A percentile compares a stretch with the other conserved stretches of the same genome.
Conservation (phyloP, 2,329 filamentous ascomycete species). For the Drechslera avenae region DNA sequence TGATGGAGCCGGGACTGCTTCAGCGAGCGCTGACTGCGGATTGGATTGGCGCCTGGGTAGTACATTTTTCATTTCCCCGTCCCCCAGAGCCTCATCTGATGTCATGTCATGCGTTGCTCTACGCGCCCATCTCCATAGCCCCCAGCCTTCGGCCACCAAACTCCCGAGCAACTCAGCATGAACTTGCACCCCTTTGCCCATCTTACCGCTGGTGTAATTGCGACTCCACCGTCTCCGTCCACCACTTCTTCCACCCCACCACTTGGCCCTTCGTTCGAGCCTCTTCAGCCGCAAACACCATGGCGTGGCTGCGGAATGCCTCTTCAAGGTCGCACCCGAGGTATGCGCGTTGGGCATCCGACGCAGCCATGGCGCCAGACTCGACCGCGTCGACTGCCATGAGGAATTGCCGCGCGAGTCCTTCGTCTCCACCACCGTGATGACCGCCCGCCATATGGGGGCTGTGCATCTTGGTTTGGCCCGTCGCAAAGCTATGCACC, state of each 20-base stretch:
- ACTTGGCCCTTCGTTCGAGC: conserved; percentile 72
- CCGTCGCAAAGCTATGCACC: conserved; percentile 72
- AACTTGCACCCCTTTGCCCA: conserved; percentile 4
- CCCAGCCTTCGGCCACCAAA: conserved; percentile 9
- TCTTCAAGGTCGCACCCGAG: conserved; percentile 87
- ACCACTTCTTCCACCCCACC: conserved; percentile 78
- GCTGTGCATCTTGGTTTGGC: conserved; percentile 60
- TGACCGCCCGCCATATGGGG: conserved; percentile 66
- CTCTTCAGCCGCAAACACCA: conserved; percentile 94
- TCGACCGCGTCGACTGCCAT: conserved; percentile 80
- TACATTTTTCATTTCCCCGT: conserved; percentile 21
- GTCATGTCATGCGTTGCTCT: conserved; percentile 30
- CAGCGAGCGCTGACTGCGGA: conserved; percentile 21
- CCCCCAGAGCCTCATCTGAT: conserved; percentile 25
- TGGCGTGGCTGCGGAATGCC: conserved; percentile 83
- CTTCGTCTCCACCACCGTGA: conserved; percentile 80
- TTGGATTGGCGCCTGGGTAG: conserved; percentile 23
- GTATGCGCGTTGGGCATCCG: conserved; percentile 73
- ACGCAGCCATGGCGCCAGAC: conserved; percentile 67
- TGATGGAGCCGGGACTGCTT: conserved; percentile 19
- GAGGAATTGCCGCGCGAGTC: conserved; percentile 82
- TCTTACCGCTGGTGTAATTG: conserved; percentile 20
- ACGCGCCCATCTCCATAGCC: conserved; percentile 35
- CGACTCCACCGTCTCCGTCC: conserved; percentile 62
- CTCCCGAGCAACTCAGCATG: conserved; percentile 5